phyloP scores from a whole-genome alignment of 345 rosid species.

The Camelina neglecta region DNA sequence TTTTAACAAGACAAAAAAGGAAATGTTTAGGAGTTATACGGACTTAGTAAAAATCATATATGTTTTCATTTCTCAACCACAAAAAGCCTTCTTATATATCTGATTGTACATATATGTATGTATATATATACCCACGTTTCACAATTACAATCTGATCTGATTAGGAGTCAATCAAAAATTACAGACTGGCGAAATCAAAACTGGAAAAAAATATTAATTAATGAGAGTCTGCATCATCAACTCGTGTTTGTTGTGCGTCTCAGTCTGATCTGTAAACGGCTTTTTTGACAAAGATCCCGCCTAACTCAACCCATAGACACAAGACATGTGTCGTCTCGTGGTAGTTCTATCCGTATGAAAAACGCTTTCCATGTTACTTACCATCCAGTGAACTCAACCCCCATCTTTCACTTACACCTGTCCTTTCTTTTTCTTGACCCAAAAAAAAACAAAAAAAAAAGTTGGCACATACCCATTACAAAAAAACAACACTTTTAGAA shows the following conservation, averaged over 20 bases:
- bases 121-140: background rate
- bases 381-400: conserved; percentile 19
- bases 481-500: background rate
- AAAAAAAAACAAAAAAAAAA: background rate
- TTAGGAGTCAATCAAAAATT: background rate
- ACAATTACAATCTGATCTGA: background rate
- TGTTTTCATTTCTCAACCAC: conserved; percentile 6
- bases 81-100: background rate
- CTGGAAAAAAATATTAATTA: background rate
- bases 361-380: conserved; percentile 34
- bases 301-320: conserved; percentile 35
- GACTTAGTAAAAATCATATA: background rate
- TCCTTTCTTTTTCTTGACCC: background rate
- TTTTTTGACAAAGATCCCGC: conserved; percentile 38
- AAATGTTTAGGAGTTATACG: background rate
- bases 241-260: conserved; percentile 22
- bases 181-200: background rate
- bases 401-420: conserved; percentile 38
- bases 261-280: conserved; percentile 22
- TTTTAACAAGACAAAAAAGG: too few species aligned
- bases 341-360: conserved; percentile 30
- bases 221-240: conserved; percentile 11
- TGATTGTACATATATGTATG: background rate
- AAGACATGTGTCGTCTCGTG: conserved; percentile 24
- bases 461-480: conserved; percentile 37